Percentiles rank a stretch among this genome's conserved stretches.
phyloP scores from a whole-genome alignment of 257 asterid species.

The Prunella vulgaris region DNA sequence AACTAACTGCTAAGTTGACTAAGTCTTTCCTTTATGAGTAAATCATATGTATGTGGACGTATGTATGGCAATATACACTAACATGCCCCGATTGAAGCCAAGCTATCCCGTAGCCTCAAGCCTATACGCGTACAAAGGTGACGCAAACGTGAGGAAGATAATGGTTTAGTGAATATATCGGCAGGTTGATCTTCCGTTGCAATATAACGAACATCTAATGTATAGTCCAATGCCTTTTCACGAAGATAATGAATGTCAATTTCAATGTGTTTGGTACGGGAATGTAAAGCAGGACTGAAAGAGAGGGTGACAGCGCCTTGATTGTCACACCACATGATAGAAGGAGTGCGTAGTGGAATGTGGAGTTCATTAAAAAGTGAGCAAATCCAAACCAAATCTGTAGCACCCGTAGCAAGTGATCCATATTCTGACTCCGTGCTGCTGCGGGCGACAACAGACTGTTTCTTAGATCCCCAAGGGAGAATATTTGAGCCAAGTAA shows the following conservation, averaged over 20 bases:
- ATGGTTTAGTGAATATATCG: neutral
- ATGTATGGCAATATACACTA: too few relatives aligned
- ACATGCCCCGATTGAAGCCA: too few relatives aligned
- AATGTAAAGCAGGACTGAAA: neutral
- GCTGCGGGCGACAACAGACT: neutral
- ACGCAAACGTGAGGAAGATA: neutral
- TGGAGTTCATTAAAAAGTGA: neutral
- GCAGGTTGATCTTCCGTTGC: neutral
- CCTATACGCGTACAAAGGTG: neutral
- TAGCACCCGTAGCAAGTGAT: neutral
- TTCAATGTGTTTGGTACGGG: neutral
- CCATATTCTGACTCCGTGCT: neutral
- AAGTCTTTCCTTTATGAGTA: too few relatives aligned
- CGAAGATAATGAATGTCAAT: neutral
- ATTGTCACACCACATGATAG: neutral
- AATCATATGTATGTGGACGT: too few relatives aligned
- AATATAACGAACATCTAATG: neutral
- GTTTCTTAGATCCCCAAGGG: neutral
- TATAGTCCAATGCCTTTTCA: neutral
- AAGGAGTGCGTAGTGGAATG: neutral
- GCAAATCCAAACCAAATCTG: neutral
- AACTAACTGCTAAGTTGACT: too few relatives aligned
- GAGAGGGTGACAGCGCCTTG: neutral
- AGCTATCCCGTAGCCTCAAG: too few relatives aligned
- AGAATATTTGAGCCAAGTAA: neutral